A percentile compares a stretch with the other conserved stretches of the same genome.
Conservation (phyloP, 352 stramenopile species). For the Globisporangium carolinianum region DNA sequence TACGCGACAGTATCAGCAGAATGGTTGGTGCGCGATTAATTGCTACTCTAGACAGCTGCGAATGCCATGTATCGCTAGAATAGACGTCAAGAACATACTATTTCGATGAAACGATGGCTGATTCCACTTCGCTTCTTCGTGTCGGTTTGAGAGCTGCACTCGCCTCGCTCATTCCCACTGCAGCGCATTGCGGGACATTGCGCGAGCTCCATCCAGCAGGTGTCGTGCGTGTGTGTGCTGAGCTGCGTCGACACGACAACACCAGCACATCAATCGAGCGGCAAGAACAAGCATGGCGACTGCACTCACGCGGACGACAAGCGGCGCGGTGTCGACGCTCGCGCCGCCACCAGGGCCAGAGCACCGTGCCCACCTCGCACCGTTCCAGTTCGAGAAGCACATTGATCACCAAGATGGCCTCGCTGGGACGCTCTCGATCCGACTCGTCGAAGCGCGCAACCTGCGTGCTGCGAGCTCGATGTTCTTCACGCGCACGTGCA, state of each 20-base stretch:
- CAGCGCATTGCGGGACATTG: neutral
- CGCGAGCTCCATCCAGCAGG: neutral
- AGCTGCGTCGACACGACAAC: neutral
- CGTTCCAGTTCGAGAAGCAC: conserved; percentile 80
- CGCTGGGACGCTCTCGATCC: conserved; percentile 63
- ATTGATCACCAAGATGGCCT: conserved; percentile 65
- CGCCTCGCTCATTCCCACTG: neutral
- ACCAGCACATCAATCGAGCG: neutral
- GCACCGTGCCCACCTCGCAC: conserved; percentile 34
- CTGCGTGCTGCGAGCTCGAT: conserved; percentile 64
- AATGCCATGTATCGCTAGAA: too few relatives aligned
- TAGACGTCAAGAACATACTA: too few relatives aligned
- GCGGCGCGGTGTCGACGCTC: neutral
- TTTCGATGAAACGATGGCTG: neutral
- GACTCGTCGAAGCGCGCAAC: conserved; percentile 63
- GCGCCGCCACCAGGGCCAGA: neutral
- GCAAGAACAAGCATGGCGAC: neutral
- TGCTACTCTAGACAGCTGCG: neutral
- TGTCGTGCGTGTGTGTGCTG: too few relatives aligned
- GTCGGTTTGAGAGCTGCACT: neutral
- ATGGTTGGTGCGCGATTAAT: conserved; percentile 1
- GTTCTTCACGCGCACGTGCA: conserved; percentile 80
- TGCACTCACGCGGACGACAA: neutral
- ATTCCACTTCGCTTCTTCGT: neutral
- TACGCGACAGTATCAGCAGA: conserved; percentile 1